Evolutionary conservation across 2,329 filamentous ascomycete species (phyloP).

Genomic region (Diplodia seriata): DNA sequence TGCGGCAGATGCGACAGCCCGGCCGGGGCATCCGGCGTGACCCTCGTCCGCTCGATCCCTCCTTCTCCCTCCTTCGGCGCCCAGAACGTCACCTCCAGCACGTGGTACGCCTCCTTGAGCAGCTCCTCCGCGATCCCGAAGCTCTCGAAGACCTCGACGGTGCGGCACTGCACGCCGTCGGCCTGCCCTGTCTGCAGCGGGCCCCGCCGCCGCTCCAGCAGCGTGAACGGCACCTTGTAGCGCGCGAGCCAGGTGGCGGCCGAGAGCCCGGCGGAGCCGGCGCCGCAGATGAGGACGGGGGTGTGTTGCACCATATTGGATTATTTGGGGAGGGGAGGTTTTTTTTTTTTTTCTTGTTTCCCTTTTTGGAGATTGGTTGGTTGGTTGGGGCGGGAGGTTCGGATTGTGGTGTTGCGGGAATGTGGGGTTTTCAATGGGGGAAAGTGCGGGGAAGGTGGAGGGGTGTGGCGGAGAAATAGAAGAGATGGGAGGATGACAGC

Average conservation of each 20-base stretch:
- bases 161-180: slow-evolving; percentile 70
- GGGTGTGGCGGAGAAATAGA: background rate
- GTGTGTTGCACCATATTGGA: background rate
- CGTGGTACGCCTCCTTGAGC: slow-evolving; percentile 70
- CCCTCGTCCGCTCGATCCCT: slow-evolving; percentile 55
- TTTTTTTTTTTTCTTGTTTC: background rate
- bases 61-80: slow-evolving; percentile 38
- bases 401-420: background rate
- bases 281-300: slow-evolving; percentile 64
- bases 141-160: slow-evolving; percentile 75
- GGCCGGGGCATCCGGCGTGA: slow-evolving; percentile 60
- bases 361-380: too few relatives aligned
- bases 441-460: background rate
- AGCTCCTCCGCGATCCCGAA: slow-evolving; percentile 70
- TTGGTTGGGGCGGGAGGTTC: background rate
- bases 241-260: slow-evolving; percentile 67
- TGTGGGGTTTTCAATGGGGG: background rate
- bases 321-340: background rate
- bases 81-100: slow-evolving; percentile 67
- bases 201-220: slow-evolving; percentile 64
- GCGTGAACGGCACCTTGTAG: slow-evolving; percentile 62
- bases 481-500: background rate
- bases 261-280: slow-evolving; percentile 67
- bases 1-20: slow-evolving; percentile 70
- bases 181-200: slow-evolving; percentile 67